Conservation (phyloP, 164 flowering plant species). For the Pachysandra terminalis region DNA sequence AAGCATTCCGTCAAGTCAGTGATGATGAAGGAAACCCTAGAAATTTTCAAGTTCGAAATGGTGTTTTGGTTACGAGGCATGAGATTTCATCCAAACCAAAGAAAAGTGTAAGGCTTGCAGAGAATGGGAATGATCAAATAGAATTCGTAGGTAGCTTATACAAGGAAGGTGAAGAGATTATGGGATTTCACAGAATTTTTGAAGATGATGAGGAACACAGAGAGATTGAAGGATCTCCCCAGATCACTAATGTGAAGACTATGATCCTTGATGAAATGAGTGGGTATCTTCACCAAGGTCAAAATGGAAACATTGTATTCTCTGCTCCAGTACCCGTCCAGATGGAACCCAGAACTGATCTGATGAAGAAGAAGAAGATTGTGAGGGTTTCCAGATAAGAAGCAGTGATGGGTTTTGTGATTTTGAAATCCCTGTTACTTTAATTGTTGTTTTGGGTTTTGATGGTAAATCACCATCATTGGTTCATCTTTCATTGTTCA, state of each 20-base stretch:
- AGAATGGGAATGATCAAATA: conserved; percentile 35
- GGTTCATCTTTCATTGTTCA: too few species aligned
- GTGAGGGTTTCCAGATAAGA: conserved; percentile 3
- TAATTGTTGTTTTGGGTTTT: too few species aligned
- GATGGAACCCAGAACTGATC: conserved; percentile 52
- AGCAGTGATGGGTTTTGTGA: too few species aligned
- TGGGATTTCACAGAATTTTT: conserved; percentile 10
- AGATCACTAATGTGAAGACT: conserved; percentile 32
- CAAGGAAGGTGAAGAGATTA: conserved; percentile 19
- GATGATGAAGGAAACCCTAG: conserved; percentile 30
- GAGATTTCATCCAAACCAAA: conserved; percentile 30
- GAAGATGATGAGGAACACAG: conserved; percentile 22
- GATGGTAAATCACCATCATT: too few species aligned
- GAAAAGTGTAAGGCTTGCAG: conserved; percentile 51
- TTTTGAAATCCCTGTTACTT: too few species aligned
- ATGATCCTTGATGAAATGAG: conserved; percentile 16
- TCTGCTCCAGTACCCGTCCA: conserved; percentile 62
- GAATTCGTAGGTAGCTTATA: conserved; percentile 14
- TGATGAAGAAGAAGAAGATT: conserved; percentile 22
- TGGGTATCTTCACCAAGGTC: conserved; percentile 10
- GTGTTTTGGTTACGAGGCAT: conserved; percentile 24
- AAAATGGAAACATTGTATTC: conserved; percentile 30
- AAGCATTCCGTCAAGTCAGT: conserved; percentile 32
- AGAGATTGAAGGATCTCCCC: conserved; percentile 26
- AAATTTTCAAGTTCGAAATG: conserved; percentile 14